phyloP scores from a whole-genome alignment of 1,284 basidiomycete genomes.

The Irpex lacteus region DNA sequence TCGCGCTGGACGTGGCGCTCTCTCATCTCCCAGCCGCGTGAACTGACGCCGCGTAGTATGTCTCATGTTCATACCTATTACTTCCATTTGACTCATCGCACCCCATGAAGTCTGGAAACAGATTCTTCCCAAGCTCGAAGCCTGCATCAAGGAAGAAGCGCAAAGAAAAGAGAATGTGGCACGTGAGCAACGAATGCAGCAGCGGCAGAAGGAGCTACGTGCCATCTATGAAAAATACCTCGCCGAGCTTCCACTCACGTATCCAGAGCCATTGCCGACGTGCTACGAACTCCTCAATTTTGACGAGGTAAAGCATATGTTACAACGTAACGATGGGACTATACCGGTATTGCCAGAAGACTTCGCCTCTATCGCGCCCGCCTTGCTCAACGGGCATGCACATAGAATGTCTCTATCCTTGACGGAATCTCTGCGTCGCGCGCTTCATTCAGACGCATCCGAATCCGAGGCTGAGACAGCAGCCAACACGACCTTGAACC shows the following conservation, averaged over 20 bases:
- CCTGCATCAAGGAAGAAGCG: neutral
- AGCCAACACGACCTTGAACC: too few relatives aligned
- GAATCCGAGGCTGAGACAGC: neutral
- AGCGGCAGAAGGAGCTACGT: neutral
- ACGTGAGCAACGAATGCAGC: neutral
- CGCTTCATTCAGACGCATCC: neutral
- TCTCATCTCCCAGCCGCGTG: slow-evolving; percentile 2
- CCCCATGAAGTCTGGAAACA: slow-evolving; percentile 4
- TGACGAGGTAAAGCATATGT: neutral
- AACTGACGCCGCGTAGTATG: slow-evolving; percentile 4
- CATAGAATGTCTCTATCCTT: neutral
- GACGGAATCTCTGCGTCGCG: neutral
- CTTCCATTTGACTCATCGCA: neutral
- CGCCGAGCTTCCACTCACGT: neutral
- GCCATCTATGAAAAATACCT: neutral
- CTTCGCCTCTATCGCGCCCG: slow-evolving; percentile 2
- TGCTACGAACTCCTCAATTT: neutral
- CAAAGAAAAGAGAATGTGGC: neutral
- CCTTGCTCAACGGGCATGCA: neutral
- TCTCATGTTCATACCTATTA: neutral
- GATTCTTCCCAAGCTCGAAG: slow-evolving; percentile 6
- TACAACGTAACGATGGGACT: neutral
- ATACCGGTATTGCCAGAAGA: neutral
- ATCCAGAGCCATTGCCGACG: neutral
- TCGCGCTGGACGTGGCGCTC: neutral